Evolutionary conservation across 1,284 basidiomycete species (phyloP), one percentile per base, ranked within the genome.

Genomic region (Gomphus bonarii): DNA sequence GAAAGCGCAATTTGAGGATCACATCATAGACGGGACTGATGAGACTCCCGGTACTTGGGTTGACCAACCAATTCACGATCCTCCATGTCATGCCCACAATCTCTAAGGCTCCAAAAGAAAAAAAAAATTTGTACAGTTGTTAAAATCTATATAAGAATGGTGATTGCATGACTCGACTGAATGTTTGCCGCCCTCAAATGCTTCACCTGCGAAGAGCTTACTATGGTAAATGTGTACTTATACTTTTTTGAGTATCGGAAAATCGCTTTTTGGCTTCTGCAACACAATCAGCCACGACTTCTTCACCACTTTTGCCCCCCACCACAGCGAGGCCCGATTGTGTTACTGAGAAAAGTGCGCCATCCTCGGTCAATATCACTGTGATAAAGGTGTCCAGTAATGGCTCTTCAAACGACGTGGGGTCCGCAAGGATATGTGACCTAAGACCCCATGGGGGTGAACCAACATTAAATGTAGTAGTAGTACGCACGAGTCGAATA

Each of bases 341-440:
- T 3, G 76, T 75, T 10, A 84, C 75, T 0, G 81, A 79, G 14
- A 82, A 68, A 1, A 88, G 70, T 2, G 74, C 68, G 3, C 74
- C 75, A 1, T 68, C 62, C 54, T 80, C 76, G 61, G 86, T 82
- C 1, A 91, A 61, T 0, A 86, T 74, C 42, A 93, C 70, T 1
- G 81, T 84, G 48, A 93, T 65, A 0, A 78, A 77, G 0, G 87
- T 84, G 22, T 87, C 82, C 25, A 92, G 75, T 14, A 95, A 75
- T 0, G 91, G 88, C 62, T 93, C 85, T 70, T 98, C 95, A 68
- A 97, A 97, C 0, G 91, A 78, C 0, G 89, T 88, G 1, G 91
- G 89, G 69, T 97, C 95, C 0, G 85, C 76, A 1, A 97, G 73
- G 12, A 95, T 69, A 48, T 84, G 75, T 38, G 79, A 80, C 55